Evolutionary conservation across 2,329 filamentous ascomycete species (phyloP), one percentile per base, ranked within the genome.

Genomic region (Fusarium phyllophilum): DNA sequence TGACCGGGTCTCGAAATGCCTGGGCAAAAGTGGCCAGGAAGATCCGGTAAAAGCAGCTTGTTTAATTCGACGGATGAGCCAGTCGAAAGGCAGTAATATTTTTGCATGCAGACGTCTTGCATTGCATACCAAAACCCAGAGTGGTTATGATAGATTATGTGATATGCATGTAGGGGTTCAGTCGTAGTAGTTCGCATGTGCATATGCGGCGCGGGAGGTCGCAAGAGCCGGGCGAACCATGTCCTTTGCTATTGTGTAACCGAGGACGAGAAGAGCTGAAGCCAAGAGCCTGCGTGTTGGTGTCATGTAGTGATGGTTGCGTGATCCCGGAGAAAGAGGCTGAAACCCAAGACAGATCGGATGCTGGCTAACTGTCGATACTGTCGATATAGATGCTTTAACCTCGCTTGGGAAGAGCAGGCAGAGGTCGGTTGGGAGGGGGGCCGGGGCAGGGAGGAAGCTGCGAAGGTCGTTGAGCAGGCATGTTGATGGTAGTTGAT

Each of bases 361-460:
- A 60, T 61, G 66, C 49, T 60, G 60, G 55, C 38, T 26, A 26
- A 38, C 59, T 39, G 60, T 70, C 56, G 46, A 71, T 42, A 41
- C 55, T 55, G 68, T 62, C 52, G 63, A 73, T 64, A 54, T 52
- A 68, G 62, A 55, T 52, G 55, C 66, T 68, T 78, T 89, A 89
- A 77, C 84, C 85, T 79, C 87, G 85, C 84, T 90, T 91, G 80
- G 90, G 90, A 72, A 91, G 87, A 82, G 89, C 88, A 82, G 90
- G 90, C 61, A 91, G 88, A 83, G 90, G 90, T 62, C 90, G 86
- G 83, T 87, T 89, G 73, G 90, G 90, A 78, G 90, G 90, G 69
- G 90, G 90, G 77, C 90, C 90, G 62, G 90, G 89, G 88, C 89
- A 91, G 76, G 90, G 90, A 84, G 90, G 90, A 75, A 92, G 88